phyloP scores from a whole-genome alignment of 2,329 filamentous ascomycete species.

The Aspergillus quadrilineatus region DNA sequence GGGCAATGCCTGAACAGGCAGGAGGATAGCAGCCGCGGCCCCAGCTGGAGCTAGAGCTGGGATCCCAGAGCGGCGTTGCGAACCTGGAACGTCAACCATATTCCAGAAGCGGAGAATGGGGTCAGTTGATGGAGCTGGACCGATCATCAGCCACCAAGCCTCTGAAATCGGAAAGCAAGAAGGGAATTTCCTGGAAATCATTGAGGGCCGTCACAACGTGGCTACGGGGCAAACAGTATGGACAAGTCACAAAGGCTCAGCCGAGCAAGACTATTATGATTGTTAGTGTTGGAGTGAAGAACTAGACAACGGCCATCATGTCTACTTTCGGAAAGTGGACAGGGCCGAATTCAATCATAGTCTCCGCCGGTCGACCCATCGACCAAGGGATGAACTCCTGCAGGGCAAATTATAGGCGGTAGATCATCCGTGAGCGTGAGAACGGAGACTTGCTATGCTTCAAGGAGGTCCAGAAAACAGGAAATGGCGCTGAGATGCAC shows the following conservation, averaged over 20 bases:
- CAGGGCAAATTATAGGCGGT: conserved; percentile 15
- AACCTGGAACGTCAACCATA: background rate
- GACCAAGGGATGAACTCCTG: conserved; percentile 11
- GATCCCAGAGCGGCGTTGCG: background rate
- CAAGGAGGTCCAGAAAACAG: conserved; percentile 8
- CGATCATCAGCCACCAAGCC: background rate
- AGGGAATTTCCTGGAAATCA: background rate
- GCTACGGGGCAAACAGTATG: background rate
- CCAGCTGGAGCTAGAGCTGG: background rate
- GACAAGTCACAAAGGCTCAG: background rate
- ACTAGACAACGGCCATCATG: conserved; percentile 9
- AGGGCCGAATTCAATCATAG: background rate
- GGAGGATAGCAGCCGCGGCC: background rate
- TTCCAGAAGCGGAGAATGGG: background rate
- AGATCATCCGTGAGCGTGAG: conserved; percentile 16
- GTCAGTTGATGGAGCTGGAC: background rate
- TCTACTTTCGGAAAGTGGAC: conserved; percentile 13
- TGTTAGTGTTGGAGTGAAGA: conserved; percentile 4
- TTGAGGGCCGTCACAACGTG: background rate
- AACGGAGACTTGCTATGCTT: background rate
- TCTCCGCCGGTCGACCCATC: background rate
- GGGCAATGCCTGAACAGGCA: background rate
- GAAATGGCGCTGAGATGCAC: background rate
- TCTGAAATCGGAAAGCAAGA: background rate
- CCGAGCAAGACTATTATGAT: background rate